phyloP scores from a whole-genome alignment of 768 basidiomycete species.

The Lentinula guzmanii region DNA sequence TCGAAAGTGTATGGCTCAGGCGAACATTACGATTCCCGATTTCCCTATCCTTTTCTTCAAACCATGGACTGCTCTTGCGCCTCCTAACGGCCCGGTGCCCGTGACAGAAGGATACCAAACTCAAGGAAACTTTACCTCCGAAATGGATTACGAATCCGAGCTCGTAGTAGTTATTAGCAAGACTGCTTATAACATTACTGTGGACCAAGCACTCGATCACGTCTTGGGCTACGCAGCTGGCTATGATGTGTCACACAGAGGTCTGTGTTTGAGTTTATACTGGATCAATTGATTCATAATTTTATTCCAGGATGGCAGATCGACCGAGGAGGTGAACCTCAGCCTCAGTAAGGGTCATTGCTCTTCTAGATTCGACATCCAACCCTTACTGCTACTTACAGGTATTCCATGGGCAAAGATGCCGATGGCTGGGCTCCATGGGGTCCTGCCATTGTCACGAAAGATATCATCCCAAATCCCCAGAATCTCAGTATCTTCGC shows the following conservation, averaged over 20 bases:
- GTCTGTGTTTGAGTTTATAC: conserved; percentile 4
- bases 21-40: conserved; percentile 25
- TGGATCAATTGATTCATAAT: not conserved
- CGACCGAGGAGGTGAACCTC: conserved; percentile 32
- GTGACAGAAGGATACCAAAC: conserved; percentile 31
- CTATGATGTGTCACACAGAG: conserved; percentile 36
- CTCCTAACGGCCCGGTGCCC: conserved; percentile 28
- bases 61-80: conserved; percentile 28
- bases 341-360: conserved; percentile 24
- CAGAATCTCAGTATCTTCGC: conserved; percentile 35
- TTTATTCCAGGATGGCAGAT: conserved; percentile 27
- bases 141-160: conserved; percentile 37
- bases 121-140: conserved; percentile 32
- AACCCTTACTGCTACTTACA: not conserved
- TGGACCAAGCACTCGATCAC: conserved; percentile 33
- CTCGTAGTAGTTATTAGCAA: conserved; percentile 37
- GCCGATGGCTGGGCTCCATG: conserved; percentile 38
- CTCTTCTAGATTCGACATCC: not conserved
- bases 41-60: conserved; percentile 32
- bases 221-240: conserved; percentile 35
- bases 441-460: conserved; percentile 33
- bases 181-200: conserved; percentile 34
- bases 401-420: conserved; percentile 29
- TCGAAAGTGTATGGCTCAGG: conserved; percentile 12
- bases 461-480: conserved; percentile 29